Evolutionary conservation across 148 eudicot genomes (phyloP).

Genomic region (Suaeda aralocaspica): DNA sequence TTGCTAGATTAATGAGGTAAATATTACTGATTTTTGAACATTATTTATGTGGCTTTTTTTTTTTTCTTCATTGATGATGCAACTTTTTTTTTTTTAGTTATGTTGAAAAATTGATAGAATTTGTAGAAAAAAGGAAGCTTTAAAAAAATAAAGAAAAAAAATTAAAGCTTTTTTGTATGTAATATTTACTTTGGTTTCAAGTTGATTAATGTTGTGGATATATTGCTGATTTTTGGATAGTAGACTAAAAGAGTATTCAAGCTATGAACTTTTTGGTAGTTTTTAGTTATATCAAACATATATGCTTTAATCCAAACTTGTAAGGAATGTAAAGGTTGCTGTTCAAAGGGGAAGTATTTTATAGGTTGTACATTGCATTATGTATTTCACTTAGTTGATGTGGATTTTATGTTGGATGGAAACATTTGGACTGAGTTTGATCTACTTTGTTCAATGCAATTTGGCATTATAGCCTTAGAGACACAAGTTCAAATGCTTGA

Average conservation of each 20-base stretch:
- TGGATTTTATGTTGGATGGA: not conserved
- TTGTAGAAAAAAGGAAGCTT: not conserved
- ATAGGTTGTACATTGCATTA: conserved; percentile 6
- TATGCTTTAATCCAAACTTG: not conserved
- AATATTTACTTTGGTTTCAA: not conserved
- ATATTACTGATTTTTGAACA: too few species aligned
- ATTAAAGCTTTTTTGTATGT: not conserved
- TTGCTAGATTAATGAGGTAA: not conserved
- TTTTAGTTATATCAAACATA: not conserved
- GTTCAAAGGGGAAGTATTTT: not conserved
- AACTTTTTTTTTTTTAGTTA: not conserved
- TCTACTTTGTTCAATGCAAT: not conserved
- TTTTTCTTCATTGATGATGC: not conserved
- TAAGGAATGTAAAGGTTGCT: not conserved
- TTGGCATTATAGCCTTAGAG: not conserved
- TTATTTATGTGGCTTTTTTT: not conserved
- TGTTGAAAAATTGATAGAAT: not conserved
- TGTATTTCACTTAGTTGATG: not conserved
- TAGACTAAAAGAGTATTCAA: not conserved
- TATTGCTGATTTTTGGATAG: not conserved
- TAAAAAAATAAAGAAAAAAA: too few species aligned
- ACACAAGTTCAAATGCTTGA: not conserved
- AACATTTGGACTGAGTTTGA: not conserved
- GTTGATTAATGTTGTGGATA: not conserved
- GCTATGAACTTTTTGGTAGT: not conserved